Base-by-base conservation (phyloP, 2,329 filamentous ascomycete species). In the Colletotrichum musicola region DNA sequence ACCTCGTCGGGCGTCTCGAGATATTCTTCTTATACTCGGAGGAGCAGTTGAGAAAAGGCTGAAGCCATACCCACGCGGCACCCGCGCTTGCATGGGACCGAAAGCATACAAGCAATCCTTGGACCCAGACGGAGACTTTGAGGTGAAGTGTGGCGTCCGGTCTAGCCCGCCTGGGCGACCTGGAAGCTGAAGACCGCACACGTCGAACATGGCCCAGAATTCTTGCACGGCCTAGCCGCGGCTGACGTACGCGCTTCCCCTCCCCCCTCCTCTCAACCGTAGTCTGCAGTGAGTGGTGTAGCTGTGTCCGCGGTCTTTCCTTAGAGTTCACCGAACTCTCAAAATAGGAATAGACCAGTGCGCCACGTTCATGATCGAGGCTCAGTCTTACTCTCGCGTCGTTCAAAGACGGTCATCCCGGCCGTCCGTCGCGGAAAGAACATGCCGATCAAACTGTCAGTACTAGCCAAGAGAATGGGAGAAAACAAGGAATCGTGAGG, bases 1-100 rank as follows among this genome's bases (percentile, higher is more conserved):
- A 0, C 1, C 30, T 4, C 4, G 2, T 9, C 14, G 20, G 2
- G 6, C 35, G 42, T 27, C 54, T 56, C 25, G 44, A 16, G n/a
- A 53, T 53, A 68, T 49, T 68, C 55, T 60, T 69, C 66, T 69
- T 69, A 69, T 69, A 69, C 62, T 51, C 1, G 50, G 5, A 20
- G 9, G 4, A 12, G 42, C 10, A 13, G 18, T 38, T 35, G 7
- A 10, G 2, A 14, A 20, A 22, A 35, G 46, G 22, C 40, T 53
- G 58, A 61, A 46, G 22, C 10, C 47, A 64, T 40, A 4, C 6
- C 40, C 53, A 22, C 50, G 14, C 20, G 14, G 20, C 27, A 40
- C n/a, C 49, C 40, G 30, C 30, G 30, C 30, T 35, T 42, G 40
- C 7, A 12, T 30, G 16, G 16, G 27, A n/a, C 54, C 49, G 55